Base-by-base conservation (phyloP, 495 filamentous ascomycete species). In the Trichodelitschia bisporula region DNA sequence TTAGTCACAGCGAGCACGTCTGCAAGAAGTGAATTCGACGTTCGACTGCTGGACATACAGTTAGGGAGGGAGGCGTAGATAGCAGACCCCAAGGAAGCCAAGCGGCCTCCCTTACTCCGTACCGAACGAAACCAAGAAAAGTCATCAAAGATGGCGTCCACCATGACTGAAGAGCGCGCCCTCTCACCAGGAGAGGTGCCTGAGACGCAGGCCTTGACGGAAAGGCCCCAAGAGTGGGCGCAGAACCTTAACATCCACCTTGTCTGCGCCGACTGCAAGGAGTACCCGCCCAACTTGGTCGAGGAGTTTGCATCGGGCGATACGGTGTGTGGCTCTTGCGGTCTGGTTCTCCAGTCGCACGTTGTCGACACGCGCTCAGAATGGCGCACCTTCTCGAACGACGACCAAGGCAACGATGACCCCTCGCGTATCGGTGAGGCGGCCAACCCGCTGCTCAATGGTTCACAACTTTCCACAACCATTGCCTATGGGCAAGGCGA, bases 371-470 rank as follows among this genome's bases (percentile, higher is more conserved):
- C 79, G 36, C 72, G 89, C 30, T 91, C 80, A 30, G 86, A 97
- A 56, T 97, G 86, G 86, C 78, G 86, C 42, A 97, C 89, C 4
- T 97, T 97, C 51, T 74, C 78, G 35, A 93, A 92, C 53, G 86
- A 97, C 42, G 89, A 97, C 43, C 77, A 90, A 49, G 66, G 64
- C 32, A 79, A 74, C 46, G 86, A 93, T 39, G 86, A 97, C 46
- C 86, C 86, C 1, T 89, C 77, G 31, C 86, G 86, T 79, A 86
- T 97, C 40, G 86, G 86, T 52, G 86, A 95, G 30, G 78, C 67
- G 0, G 65, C 67, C 23, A 92, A 95, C 42, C 64, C 73, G 13
- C 62, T 95, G 34, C 62, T 90, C 23, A 80, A 91, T 41, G 89
- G 84, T 27, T 72, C 78, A 36, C 83, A 93, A 53, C 71, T 97